Evolutionary conservation across 805 yeast genomes (phyloP).

Genomic region (Candida alai): DNA sequence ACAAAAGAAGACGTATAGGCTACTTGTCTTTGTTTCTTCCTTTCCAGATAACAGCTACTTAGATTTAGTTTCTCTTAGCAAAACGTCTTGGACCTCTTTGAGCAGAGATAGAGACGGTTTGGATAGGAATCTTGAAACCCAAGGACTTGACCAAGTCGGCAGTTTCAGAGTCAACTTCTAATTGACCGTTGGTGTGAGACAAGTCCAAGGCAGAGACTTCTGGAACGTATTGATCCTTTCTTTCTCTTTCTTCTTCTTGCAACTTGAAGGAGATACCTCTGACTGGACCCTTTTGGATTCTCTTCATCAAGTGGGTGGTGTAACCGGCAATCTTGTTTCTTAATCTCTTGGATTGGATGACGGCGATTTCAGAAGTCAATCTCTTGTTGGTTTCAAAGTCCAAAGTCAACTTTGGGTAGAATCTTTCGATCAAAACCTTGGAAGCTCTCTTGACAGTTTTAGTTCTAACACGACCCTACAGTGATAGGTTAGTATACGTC

Average conservation of each 20-base stretch:
- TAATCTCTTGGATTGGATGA: constrained; percentile 98
- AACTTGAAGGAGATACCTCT: constrained; percentile 99
- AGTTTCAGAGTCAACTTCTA: constrained; percentile 96
- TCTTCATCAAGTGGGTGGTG: constrained; percentile 99
- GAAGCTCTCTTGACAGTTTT: constrained; percentile 99
- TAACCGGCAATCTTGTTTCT: constrained; percentile 99
- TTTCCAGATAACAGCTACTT: too few species aligned
- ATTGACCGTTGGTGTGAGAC: constrained; percentile 91
- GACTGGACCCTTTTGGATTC: constrained; percentile 99
- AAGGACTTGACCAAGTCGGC: constrained; percentile 90
- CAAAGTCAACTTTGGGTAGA: constrained; percentile 99
- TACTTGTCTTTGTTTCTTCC: too few species aligned
- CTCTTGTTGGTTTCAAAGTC: constrained; percentile 99
- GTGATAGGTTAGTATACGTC: constrained; percentile 24
- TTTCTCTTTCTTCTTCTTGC: constrained; percentile 99
- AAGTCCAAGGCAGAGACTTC: constrained; percentile 99
- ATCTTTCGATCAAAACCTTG: constrained; percentile 98
- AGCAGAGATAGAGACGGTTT: constrained; percentile 82
- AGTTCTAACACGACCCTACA: constrained; percentile 99
- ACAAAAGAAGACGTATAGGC: too few species aligned
- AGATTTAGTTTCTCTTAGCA: constrained; percentile 80
- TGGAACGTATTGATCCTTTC: constrained; percentile 99
- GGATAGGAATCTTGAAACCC: constrained; percentile 84
- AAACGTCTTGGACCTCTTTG: constrained; percentile 88
- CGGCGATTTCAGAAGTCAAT: constrained; percentile 96